phyloP scores from a whole-genome alignment of 2,329 filamentous ascomycete genomes.

The Alternaria postmessia region DNA sequence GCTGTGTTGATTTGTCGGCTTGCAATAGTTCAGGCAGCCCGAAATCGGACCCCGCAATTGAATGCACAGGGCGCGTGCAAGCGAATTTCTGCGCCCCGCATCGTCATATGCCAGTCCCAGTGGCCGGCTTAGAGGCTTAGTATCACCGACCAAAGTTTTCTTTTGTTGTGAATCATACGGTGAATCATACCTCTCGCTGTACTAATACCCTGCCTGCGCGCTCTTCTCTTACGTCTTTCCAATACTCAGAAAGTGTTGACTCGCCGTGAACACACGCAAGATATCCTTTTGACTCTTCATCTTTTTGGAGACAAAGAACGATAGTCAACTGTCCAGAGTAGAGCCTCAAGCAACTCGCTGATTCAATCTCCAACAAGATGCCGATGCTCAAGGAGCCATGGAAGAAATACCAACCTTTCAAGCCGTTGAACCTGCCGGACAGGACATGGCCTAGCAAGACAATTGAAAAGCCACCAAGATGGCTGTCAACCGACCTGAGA shows the following conservation, averaged over 20 bases:
- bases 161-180: constrained; percentile 26
- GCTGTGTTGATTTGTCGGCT: constrained; percentile 1
- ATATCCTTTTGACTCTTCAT: constrained; percentile 3
- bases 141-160: constrained; percentile 25
- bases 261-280: neutral
- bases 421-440: constrained; percentile 71
- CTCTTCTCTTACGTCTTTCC: neutral
- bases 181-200: constrained; percentile 22
- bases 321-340: neutral
- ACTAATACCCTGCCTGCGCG: constrained; percentile 11
- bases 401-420: constrained; percentile 77
- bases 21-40: constrained; percentile 5
- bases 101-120: constrained; percentile 23
- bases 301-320: neutral
- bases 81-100: constrained; percentile 24
- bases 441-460: constrained; percentile 85
- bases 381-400: constrained; percentile 75
- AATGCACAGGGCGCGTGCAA: constrained; percentile 17
- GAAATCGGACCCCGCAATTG: constrained; percentile 24
- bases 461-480: constrained; percentile 84
- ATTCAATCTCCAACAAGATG: constrained; percentile 35
- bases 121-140: constrained; percentile 14
- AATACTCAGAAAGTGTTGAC: neutral
- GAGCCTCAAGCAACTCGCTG: neutral
- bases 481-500: constrained; percentile 86